Base-by-base conservation (phyloP, 2,329 filamentous ascomycete genomes). In the Neobulgaria alba region DNA sequence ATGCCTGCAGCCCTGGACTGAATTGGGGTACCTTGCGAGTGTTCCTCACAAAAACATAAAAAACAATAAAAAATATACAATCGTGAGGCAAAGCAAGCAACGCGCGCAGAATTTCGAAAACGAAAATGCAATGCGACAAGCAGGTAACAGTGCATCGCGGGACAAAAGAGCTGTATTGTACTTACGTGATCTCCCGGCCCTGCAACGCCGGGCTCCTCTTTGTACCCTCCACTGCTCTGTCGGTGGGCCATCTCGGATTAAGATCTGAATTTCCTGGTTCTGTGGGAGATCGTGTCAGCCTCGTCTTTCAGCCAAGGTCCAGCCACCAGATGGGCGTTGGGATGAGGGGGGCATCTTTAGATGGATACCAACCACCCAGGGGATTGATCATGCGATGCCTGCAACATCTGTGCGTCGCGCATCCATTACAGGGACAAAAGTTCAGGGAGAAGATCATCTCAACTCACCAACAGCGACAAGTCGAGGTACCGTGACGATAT, bases 141-240 rank as follows among this genome's bases (percentile, higher is more conserved):
- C 12, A 18, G 9, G 16, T 19, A 34, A 34, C 8, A 18, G 15
- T 16, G 14, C 18, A 33, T 18, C 4, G 32, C 12, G 16, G 15
- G 5, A 10, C 5, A 19, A 18, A 10, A 9, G n/a, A 15, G 4
- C 8, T 19, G n/a, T 35, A n/a, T 3, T 18, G 15, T n/a, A 4
- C 19, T 16, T 16, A 71, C 67, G 50, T 66, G 60, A 61, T 69
- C 64, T 44, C 63, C 63, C 31, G 52, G 47, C 21, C 55, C 53
- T 17, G 55, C 50, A 35, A 55, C 52, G 39, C 52, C 53, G 16
- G 65, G 59, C 46, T 69, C 66, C 58, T 69, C 65, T 61, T 70
- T 70, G 61, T 68, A 69, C 39, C 48, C 51, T 42, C 50, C 52
- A 36, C 45, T 29, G 20, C 18, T 53, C 42, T 57, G 57, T 46